Base-by-base conservation (phyloP, 1,284 basidiomycete genomes). In the Fomitopsis schrenkii region DNA sequence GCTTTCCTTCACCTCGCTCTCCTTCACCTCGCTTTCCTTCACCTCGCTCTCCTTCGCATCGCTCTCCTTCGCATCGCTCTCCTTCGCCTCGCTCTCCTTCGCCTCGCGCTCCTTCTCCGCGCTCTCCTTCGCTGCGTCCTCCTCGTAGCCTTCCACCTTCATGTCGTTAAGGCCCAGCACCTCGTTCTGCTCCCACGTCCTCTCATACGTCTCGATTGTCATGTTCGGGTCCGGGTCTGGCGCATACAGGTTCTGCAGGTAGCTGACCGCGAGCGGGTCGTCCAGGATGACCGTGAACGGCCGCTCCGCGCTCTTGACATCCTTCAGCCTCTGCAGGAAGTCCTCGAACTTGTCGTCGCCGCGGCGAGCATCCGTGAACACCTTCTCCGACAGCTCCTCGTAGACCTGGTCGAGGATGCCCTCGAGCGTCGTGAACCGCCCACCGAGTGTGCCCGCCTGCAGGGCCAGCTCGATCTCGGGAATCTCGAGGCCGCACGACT, bases 121-220 rank as follows among this genome's bases (percentile, higher is more conserved):
- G 7, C 28, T 50, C 28, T 50, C 36, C 6, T 58, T 30, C 64
- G 61, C 40, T 50, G 64, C 64, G 59, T 73, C 77, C 30, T 79
- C 75, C 64, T 87, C 86, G 71, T 96, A 97, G 1, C 86, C 87
- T 71, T 97, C 94, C 5, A 97, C 88, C 66, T 93, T 91, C 78
- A 99, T 99, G 73, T 99, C 97, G 72, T 98, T 98, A 71, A 99
- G 74, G 0, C 97, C 97, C 10, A 99, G 80, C 59, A 96, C 94
- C 73, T 99, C 97, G 72, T 99, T 96, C 79, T 99, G 95, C 60
- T 95, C 87, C 79, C 85, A 92, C 6, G 87, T 86, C 57, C 97
- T 82, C 36, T 94, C 90, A 71, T 98, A 99, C 63, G 76, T 76
- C 71, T 93, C 93, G 56, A 91, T 86, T 57, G 76, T 83, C 93